Conservation (phyloP, 345 rosid species). For the sweet orange (Citrus sinensis) region DVS_A1.0 CM039166.1:19969501-19970000, state of each 20-base stretch:
- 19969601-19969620: slow-evolving; percentile 76
- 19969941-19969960: slow-evolving; percentile 20
- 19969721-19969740: not conserved
- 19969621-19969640: slow-evolving; percentile 52
- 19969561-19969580: slow-evolving; percentile 91
- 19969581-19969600: slow-evolving; percentile 84
- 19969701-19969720: not conserved
- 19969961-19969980: slow-evolving; percentile 13
- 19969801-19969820: not conserved
- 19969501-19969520: not conserved
- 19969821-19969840: not conserved
- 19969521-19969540: slow-evolving; percentile 10
- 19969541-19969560: slow-evolving; percentile 76
- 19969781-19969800: not conserved
- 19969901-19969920: slow-evolving; percentile 54
- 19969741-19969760: not conserved
- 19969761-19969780: not conserved
- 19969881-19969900: slow-evolving; percentile 51
- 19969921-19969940: slow-evolving; percentile 49
- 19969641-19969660: not conserved
- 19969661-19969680: not conserved
- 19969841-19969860: not conserved
- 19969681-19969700: not conserved
- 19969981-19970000: slow-evolving; percentile 7
- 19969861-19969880: not conserved